Evolutionary conservation across 2,329 filamentous ascomycete genomes (phyloP), one percentile per base, ranked within the genome.

Genomic region (Cercospora sp.): DNA sequence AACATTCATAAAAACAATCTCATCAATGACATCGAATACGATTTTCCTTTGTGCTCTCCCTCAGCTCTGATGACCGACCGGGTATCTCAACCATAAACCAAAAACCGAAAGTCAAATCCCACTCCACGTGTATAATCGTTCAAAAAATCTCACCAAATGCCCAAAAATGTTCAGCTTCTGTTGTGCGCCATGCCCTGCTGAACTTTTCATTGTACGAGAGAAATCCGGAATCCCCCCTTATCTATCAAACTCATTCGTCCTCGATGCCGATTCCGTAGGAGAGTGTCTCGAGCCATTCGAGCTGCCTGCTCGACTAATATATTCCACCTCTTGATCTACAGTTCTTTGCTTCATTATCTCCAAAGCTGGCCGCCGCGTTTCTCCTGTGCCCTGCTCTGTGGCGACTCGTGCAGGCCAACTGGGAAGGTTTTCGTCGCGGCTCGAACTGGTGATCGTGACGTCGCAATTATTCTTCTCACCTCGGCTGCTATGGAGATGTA

Each of bases 301-400:
- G 16, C 60, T 62, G 13, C 39, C 36, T 10, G 36, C n/a, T 1
- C 36, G 36, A 20, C 60, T 64, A 26, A 66, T 53, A 53, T 71
- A 72, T 10, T 67, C 61, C 18, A 69, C 67, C 28, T 70, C 60
- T 57, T 73, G 71, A 39, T 72, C 70, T 18, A 73, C 61, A 23
- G 67, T 68, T 30, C 72, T 69, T 45, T 69, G 64, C 62, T 67
- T 72, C 60, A 73, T 64, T 18, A 73, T 73, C 59, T 69, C 58
- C 39, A 72, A 61, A 13, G 66, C 61, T 9, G 60, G 60, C 8
- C 60, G 36, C 6, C 60, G 60, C 20, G n/a, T 1, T 16, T 59
- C 55, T 20, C 28, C n/a, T 6, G 30, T 26, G 1, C 12, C 48
- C 4, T 13, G 5, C 20, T 53, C 48, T 1, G 48, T 53, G 2